Conservation (phyloP, 2,329 filamentous ascomycete genomes). For the Whalleya microplaca region DNA sequence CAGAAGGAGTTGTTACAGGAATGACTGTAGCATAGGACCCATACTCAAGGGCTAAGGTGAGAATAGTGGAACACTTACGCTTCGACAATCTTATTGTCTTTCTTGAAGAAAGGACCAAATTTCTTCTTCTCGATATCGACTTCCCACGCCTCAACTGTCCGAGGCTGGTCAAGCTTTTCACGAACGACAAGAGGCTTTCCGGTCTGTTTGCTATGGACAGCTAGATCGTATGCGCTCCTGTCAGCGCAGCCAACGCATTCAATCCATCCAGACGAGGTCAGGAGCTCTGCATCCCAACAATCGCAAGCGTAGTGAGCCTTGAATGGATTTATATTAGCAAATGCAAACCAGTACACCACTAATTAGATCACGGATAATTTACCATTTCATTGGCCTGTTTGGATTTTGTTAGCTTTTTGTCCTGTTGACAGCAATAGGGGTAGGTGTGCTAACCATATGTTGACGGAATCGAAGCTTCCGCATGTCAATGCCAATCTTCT, state of each 20-base stretch:
- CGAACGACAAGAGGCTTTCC: constrained; percentile 84
- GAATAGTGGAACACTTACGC: constrained; percentile 35
- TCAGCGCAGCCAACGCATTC: constrained; percentile 98
- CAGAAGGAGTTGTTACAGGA: background rate
- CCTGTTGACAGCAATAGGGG: background rate
- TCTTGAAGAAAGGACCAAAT: constrained; percentile 94
- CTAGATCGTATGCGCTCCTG: constrained; percentile 91
- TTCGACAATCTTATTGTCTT: constrained; percentile 86
- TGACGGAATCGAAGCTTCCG: constrained; percentile 94
- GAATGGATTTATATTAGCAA: background rate
- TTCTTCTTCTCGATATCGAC: constrained; percentile 92
- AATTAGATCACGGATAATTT: background rate
- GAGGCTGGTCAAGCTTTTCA: constrained; percentile 77
- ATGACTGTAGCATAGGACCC: too few species aligned
- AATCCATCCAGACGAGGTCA: constrained; percentile 94
- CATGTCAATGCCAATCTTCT: constrained; percentile 84
- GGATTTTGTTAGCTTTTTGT: constrained; percentile 1
- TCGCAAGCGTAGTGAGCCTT: constrained; percentile 87
- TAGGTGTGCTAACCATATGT: constrained; percentile 67
- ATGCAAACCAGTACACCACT: background rate
- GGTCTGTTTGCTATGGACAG: constrained; percentile 91
- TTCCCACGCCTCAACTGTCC: constrained; percentile 83
- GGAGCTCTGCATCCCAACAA: constrained; percentile 96
- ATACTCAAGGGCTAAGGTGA: background rate
- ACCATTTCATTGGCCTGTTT: constrained; percentile 57